Evolutionary conservation across 2,329 filamentous ascomycete genomes (phyloP).

Genomic region (Xylariaceae sp.): DNA sequence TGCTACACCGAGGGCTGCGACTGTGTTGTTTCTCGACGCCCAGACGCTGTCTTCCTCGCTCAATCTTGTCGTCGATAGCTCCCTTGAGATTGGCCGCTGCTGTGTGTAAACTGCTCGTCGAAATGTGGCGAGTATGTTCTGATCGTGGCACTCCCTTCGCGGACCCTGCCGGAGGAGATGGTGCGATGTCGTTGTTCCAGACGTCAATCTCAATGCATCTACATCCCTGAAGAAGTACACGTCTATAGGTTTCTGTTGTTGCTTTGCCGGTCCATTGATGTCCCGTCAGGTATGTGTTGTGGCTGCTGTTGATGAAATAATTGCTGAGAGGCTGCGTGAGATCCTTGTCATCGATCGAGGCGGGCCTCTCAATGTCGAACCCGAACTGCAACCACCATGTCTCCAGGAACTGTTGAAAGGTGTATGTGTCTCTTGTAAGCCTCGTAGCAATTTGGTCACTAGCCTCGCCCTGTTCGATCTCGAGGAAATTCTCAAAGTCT

Average conservation of each 20-base stretch:
- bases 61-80: constrained; percentile 34
- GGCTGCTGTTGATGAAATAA: constrained; percentile 92
- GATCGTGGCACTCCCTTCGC: constrained; percentile 36
- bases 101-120: constrained; percentile 46
- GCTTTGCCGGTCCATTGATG: constrained; percentile 80
- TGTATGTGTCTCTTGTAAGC: constrained; percentile 42
- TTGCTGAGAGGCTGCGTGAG: constrained; percentile 71
- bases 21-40: constrained; percentile 30
- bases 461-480: constrained; percentile 46
- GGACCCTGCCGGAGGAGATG: constrained; percentile 34
- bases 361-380: constrained; percentile 44
- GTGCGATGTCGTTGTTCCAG: constrained; percentile 67
- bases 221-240: constrained; percentile 74
- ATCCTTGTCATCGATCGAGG: constrained; percentile 49
- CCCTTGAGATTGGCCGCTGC: constrained; percentile 41
- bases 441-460: constrained; percentile 21
- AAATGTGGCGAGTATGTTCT: constrained; percentile 47
- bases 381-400: constrained; percentile 44
- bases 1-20: constrained; percentile 28
- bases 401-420: constrained; percentile 49
- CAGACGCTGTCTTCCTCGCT: constrained; percentile 31
- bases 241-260: constrained; percentile 69
- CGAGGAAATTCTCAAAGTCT: constrained; percentile 49
- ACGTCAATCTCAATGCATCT: constrained; percentile 94
- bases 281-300: constrained; percentile 89